Conservation (phyloP, 257 asterid species). For the Solanum raphanifolium region DNA sequence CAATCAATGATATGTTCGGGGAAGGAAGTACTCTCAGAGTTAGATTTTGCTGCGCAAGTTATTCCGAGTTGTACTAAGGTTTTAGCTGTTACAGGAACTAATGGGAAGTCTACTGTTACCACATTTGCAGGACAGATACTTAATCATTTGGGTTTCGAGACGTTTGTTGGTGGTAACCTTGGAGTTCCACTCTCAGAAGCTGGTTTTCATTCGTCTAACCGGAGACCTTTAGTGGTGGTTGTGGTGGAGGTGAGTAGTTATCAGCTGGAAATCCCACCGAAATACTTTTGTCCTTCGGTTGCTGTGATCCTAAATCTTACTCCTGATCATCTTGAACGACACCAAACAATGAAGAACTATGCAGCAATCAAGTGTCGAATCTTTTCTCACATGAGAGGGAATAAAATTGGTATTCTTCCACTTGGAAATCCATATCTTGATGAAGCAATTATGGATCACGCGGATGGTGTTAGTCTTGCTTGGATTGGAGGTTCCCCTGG, state of each 20-base stretch:
- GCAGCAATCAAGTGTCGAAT: conserved; percentile 21
- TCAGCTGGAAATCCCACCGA: conserved; percentile 33
- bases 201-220: conserved; percentile 14
- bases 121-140: conserved; percentile 34
- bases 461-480: conserved; percentile 9
- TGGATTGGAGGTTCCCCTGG: conserved; percentile 32
- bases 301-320: conserved; percentile 29
- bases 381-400: conserved; percentile 21
- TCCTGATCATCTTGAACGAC: conserved; percentile 41
- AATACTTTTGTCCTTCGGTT: conserved; percentile 27
- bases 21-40: conserved; percentile 26
- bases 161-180: conserved; percentile 30
- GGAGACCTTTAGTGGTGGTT: conserved; percentile 19
- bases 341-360: conserved; percentile 26
- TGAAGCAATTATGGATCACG: conserved; percentile 15
- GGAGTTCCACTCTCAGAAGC: conserved; percentile 37
- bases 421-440: conserved; percentile 22
- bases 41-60: conserved; percentile 31
- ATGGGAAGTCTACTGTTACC: conserved; percentile 33
- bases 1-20: conserved; percentile 21
- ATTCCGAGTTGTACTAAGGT: conserved; percentile 21
- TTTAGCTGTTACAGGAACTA: conserved; percentile 35
- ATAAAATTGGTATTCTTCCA: conserved; percentile 26
- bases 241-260: conserved; percentile 40
- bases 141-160: conserved; percentile 10